Conservation (phyloP, 2,329 filamentous ascomycete genomes). For the Neofusicoccum kwambonambiense region DNA sequence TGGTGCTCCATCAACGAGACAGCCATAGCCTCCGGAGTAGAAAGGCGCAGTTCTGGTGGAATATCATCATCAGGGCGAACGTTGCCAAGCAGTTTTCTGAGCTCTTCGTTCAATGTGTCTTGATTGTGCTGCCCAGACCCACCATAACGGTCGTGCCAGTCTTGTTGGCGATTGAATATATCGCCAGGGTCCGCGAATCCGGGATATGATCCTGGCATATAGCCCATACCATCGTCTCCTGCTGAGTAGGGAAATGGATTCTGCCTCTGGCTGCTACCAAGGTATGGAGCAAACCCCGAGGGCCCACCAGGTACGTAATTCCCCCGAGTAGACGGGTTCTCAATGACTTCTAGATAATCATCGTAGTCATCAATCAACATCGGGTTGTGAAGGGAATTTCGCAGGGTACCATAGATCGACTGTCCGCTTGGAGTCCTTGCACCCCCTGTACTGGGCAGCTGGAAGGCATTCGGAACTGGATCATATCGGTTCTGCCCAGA, state of each 20-base stretch:
- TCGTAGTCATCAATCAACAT: neutral
- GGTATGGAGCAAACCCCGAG: neutral
- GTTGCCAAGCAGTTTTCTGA: slow-evolving; percentile 26
- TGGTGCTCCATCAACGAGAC: slow-evolving; percentile 78
- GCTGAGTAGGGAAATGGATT: neutral
- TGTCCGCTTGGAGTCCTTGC: neutral
- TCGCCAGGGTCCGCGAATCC: neutral
- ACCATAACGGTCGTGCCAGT: neutral
- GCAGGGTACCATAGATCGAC: neutral
- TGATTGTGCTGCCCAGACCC: neutral
- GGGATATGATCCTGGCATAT: neutral
- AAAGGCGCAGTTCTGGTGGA: slow-evolving; percentile 58
- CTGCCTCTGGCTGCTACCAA: neutral
- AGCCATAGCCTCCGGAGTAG: slow-evolving; percentile 67
- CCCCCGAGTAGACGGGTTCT: neutral
- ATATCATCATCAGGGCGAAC: slow-evolving; percentile 36
- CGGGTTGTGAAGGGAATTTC: neutral
- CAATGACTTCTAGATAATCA: neutral
- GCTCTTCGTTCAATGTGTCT: neutral
- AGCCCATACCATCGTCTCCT: neutral
- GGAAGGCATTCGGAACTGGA: neutral
- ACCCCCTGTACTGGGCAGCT: neutral
- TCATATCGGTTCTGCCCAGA: neutral
- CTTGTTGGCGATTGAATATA: neutral
- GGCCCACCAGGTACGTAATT: neutral